These are phyloP conservation scores for Sechiopsis laciniata DNA, from an alignment of 306 rosid species.

Conservation along the genomic window DNA sequence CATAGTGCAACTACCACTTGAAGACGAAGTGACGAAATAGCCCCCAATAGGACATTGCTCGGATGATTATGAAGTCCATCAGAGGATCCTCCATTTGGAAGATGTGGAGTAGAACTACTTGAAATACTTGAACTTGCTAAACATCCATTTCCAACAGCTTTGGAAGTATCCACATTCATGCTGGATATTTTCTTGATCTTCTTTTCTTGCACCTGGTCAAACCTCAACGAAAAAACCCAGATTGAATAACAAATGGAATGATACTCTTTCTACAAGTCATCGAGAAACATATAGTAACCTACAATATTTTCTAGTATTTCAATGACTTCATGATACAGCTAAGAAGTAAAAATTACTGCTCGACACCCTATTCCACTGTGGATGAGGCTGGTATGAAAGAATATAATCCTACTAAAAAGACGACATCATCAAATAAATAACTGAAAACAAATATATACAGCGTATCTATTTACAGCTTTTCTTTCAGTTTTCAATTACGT, in stretches of 20 bases:
- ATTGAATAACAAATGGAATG: conserved; percentile 21
- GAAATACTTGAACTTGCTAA: conserved; percentile 64
- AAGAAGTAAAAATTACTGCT: conserved; percentile 1
- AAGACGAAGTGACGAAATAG: conserved; percentile 62
- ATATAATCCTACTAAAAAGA: not conserved
- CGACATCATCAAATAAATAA: not conserved
- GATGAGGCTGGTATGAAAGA: not conserved
- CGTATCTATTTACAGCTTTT: not conserved
- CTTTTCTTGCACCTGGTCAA: conserved; percentile 89
- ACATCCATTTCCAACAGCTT: conserved; percentile 68
- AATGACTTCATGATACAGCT: not conserved
- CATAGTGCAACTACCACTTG: conserved; percentile 64
- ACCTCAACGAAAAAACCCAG: conserved; percentile 28
- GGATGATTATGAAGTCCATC: conserved; percentile 48
- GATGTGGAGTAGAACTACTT: conserved; percentile 44
- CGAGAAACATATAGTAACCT: not conserved
- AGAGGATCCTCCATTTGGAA: conserved; percentile 74
- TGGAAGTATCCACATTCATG: conserved; percentile 75
- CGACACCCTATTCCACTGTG: not conserved
- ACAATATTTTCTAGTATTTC: not conserved
- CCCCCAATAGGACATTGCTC: conserved; percentile 64
- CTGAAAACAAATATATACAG: not conserved
- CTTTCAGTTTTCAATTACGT: not conserved
- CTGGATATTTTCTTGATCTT: conserved; percentile 88
- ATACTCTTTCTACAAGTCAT: conserved; percentile 2